phyloP scores from a whole-genome alignment of 1,284 basidiomycete species.

The Leccinum fallax region DNA sequence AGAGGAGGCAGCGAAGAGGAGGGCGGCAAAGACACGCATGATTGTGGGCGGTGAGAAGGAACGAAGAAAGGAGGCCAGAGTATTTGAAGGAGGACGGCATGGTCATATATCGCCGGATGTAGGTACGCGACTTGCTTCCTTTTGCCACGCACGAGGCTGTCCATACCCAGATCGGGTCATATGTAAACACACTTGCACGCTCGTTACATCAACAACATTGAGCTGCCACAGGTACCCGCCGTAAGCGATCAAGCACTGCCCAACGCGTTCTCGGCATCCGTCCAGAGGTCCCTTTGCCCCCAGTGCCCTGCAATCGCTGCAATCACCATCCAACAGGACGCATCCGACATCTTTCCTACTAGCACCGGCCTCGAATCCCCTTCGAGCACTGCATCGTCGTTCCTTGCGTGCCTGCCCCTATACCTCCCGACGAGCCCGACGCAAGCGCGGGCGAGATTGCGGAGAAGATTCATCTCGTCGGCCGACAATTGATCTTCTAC shows the following conservation, averaged over 20 bases:
- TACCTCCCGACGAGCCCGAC: constrained; percentile 44
- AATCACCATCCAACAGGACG: constrained; percentile 85
- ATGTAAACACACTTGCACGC: constrained; percentile 10
- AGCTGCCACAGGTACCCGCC: neutral
- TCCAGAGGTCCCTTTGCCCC: constrained; percentile 87
- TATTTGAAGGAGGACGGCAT: neutral
- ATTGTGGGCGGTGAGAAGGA: constrained; percentile 13
- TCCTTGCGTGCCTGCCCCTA: neutral
- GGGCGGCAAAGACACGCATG: constrained; percentile 50
- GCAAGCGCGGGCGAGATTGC: constrained; percentile 77
- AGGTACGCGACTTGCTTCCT: constrained; percentile 3
- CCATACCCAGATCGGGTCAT: neutral
- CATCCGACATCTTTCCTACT: constrained; percentile 44
- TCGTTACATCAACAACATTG: neutral
- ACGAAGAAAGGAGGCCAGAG: neutral
- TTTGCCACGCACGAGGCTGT: constrained; percentile 21
- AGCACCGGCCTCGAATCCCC: constrained; percentile 4
- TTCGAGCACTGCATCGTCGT: constrained; percentile 1
- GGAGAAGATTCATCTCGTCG: constrained; percentile 78
- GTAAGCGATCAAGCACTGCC: constrained; percentile 25
- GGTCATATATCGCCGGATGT: constrained; percentile 9
- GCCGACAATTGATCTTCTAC: constrained; percentile 74
- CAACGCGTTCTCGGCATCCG: constrained; percentile 64
- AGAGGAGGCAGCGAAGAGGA: constrained; percentile 56
- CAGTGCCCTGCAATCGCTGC: constrained; percentile 74